Base-by-base conservation (phyloP, 768 basidiomycete genomes). In the Suillus subalutaceus region DNA sequence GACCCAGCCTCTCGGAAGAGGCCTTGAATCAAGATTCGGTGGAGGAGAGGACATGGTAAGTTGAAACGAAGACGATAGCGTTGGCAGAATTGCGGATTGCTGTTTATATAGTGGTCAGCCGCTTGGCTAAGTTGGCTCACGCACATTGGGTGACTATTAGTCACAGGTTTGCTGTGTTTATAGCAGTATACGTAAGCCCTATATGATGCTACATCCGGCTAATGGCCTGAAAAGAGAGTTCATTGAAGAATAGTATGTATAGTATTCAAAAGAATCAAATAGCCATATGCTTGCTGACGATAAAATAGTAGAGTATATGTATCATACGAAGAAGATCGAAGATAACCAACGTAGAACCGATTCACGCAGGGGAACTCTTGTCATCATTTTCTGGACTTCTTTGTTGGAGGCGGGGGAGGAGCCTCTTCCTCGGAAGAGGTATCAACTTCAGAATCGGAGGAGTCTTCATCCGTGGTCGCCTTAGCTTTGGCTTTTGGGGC, bases 1-100 rank as follows among this genome's bases (percentile, higher is more conserved):
- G 20, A 86, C 79, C 90, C 90, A 93, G 46, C 91, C 91, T 1
- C 78, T 78, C 12, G 91, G 91, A 1, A 92, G 82, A 5, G 80
- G 78, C 63, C 91, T 84, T 15, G 77, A 73, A 72, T 92, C 91
- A n/a, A 84, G 84, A 74, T 77, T 78, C 58, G 79, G 75, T 53
- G 85, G 81, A 65, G 84, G 82, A 65, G 80, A 76, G 63, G 82
- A 74, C 75, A 86, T 84, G 53, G 65, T 66, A 55, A 32, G 63
- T 59, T 65, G 63, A 59, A 66, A 65, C 67, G 48, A 68, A 61
- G 40, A 43, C 60, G 64, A 43, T 61, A 56, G 23, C 10, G 59
- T 38, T 40, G 50, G 37, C 37, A 15, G 52, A 6, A 60, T 55
- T 35, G 68, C 72, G 15, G 43, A 10, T 76, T 73, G 71, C 77